phyloP scores from a whole-genome alignment of 2,329 filamentous ascomycete species.

The Epichloe aotearoae region DNA sequence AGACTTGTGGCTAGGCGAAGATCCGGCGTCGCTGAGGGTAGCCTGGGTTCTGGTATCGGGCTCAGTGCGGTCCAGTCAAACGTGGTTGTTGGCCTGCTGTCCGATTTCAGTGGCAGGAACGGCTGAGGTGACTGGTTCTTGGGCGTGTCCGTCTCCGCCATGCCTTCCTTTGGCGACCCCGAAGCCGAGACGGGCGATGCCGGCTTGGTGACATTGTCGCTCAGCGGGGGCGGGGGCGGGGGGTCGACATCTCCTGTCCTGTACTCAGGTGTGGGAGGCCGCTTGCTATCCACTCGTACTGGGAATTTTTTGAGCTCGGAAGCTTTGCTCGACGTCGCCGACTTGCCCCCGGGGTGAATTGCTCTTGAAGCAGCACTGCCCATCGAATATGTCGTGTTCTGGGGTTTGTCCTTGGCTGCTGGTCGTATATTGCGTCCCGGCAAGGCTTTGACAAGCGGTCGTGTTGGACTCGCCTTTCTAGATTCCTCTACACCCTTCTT shows the following conservation, averaged over 20 bases:
- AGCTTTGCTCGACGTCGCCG: conserved; percentile 4
- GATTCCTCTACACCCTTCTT: neutral
- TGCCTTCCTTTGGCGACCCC: conserved; percentile 18
- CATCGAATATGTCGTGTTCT: conserved; percentile 15
- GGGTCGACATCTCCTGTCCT: conserved; percentile 26
- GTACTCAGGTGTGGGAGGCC: conserved; percentile 38
- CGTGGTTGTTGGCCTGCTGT: neutral
- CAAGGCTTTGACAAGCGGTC: conserved; percentile 11
- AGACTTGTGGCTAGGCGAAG: conserved; percentile 13
- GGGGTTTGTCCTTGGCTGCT: conserved; percentile 8
- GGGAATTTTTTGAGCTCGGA: conserved; percentile 2
- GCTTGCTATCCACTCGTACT: conserved; percentile 13
- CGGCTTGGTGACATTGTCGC: conserved; percentile 27
- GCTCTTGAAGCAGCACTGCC: conserved; percentile 21
- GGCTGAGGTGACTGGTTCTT: conserved; percentile 8
- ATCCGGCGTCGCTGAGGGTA: conserved; percentile 11
- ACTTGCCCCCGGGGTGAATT: conserved; percentile 15
- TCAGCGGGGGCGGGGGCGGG: conserved; percentile 18
- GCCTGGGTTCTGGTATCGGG: conserved; percentile 14
- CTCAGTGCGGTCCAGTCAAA: conserved; percentile 3
- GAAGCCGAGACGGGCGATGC: conserved; percentile 33
- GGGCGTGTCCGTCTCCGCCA: neutral
- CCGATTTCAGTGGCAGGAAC: neutral
- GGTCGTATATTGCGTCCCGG: conserved; percentile 18
- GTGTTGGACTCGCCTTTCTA: conserved; percentile 3